Evolutionary conservation across 345 rosid genomes (phyloP), one percentile per base, ranked within the genome.

Genomic region (Aquilaria yunnanensis): DNA sequence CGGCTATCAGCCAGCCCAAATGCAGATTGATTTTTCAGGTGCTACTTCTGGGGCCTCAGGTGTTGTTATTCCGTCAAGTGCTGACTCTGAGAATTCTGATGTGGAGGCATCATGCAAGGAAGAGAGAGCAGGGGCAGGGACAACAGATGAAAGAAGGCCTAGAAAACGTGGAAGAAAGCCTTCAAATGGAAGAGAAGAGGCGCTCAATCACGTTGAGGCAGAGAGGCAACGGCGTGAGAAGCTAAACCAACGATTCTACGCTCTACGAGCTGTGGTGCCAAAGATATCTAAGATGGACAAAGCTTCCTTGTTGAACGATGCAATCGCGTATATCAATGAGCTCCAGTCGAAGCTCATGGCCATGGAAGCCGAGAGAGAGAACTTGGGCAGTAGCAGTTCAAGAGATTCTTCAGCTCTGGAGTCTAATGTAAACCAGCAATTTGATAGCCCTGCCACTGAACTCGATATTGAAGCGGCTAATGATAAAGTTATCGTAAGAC

Each of bases 281-380:
- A 94, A 94, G 74, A 90, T 94, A 50, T 90, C 99, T 9, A 94
- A 94, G 77, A 94, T 94, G 99, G 99, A 94, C 71, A 94, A 94
- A 76, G 99, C 99, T 14, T 94, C 99, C 5, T 67, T 94, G 53
- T 73, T 94, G 16, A 97, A 92, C 60, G 99, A 94, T 68, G 97
- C 97, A 30, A 94, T 94, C 66, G 81, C 97, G 60, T 88, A 94
- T 60, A 94, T 94, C 64, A 88, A 86, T 48, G 99, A 94, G 78
- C 97, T 94, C 60, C 99, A 94, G 71, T 89, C 77, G 51, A 90
- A 84, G 75, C 84, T 88, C 23, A 90, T 79, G 78, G 61, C 57
- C 51, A 74, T 94, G 85, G 99, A 94, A 82, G 65, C 81, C 4
- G 99, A 86, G 61, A 79, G 80, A 75, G 89, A 74, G 46, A 71